These are phyloP conservation scores for Akanthomyces muscarius DNA, from an alignment of 2,329 filamentous ascomycete species.

Conservation along the genomic window DNA sequence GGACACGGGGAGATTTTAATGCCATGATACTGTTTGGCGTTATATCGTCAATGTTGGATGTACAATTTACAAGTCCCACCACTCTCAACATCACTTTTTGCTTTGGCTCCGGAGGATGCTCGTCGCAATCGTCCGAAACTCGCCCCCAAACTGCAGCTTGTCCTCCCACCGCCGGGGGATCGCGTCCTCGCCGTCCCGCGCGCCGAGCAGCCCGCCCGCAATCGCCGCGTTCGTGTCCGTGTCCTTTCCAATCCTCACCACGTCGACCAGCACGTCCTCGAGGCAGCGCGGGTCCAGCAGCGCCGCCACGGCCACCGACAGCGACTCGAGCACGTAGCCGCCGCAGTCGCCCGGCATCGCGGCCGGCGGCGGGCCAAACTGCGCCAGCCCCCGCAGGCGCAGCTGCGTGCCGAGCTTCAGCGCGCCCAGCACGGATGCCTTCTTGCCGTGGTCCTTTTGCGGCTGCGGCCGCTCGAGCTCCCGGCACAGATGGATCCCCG, in stretches of 20 bases:
- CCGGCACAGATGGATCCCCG: slow-evolving; percentile 24
- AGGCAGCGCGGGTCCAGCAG: slow-evolving; percentile 37
- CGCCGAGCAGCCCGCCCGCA: slow-evolving; percentile 43
- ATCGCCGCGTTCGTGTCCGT: slow-evolving; percentile 46
- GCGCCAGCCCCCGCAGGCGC: slow-evolving; percentile 27
- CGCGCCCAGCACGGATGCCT: slow-evolving; percentile 23
- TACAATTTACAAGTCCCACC: too few relatives aligned
- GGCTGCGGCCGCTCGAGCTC: slow-evolving; percentile 22
- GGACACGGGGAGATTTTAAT: too few relatives aligned
- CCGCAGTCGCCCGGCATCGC: slow-evolving; percentile 28
- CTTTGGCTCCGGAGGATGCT: background rate
- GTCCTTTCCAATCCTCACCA: slow-evolving; percentile 42
- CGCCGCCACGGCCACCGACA: slow-evolving; percentile 39
- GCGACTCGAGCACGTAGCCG: slow-evolving; percentile 42
- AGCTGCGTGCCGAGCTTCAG: slow-evolving; percentile 28
- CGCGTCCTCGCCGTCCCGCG: slow-evolving; percentile 38
- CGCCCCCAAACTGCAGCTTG: slow-evolving; percentile 36
- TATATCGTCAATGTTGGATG: too few relatives aligned
- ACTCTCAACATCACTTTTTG: background rate
- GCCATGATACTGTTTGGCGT: too few relatives aligned
- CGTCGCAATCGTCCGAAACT: slow-evolving; percentile 28
- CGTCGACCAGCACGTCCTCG: slow-evolving; percentile 43
- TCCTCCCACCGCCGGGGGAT: slow-evolving; percentile 40
- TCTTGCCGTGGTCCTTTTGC: background rate
- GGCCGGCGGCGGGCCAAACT: slow-evolving; percentile 26